Conservation (phyloP, 371 early-diverging fungal genomes). For the Rhizopus delemar region DNA sequence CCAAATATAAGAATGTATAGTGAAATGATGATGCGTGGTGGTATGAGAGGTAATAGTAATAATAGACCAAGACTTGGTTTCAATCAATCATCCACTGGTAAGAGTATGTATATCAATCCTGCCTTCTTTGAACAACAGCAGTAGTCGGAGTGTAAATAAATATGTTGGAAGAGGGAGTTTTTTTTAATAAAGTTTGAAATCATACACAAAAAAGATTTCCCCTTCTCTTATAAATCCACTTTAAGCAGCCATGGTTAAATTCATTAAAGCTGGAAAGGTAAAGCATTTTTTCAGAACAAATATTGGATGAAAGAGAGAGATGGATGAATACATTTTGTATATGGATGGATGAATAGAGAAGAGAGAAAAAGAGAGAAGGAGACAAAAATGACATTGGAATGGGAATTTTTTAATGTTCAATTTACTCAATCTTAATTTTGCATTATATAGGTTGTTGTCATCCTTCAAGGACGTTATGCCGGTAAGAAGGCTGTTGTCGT, state of each 20-base stretch:
- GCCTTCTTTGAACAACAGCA: constrained; percentile 53
- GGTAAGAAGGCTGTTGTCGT: constrained; percentile 99
- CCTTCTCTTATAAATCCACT: constrained; percentile 32
- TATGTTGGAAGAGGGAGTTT: not conserved
- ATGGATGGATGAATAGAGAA: not conserved
- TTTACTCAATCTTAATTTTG: not conserved
- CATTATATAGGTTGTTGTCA: constrained; percentile 81
- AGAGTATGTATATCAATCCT: constrained; percentile 53
- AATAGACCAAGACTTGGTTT: constrained; percentile 14
- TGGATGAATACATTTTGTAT: not conserved
- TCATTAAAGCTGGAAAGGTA: constrained; percentile 76
- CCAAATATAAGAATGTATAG: constrained; percentile 12
- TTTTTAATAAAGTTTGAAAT: not conserved
- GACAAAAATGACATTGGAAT: not conserved
- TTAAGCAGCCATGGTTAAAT: constrained; percentile 67
- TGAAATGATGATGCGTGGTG: constrained; percentile 38
- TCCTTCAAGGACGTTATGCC: constrained; percentile 96
- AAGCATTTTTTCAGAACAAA: not conserved
- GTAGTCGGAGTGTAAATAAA: constrained; percentile 11
- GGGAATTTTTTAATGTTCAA: not conserved
- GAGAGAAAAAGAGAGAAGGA: not conserved
- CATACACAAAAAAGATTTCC: constrained; percentile 9
- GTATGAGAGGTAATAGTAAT: constrained; percentile 27
- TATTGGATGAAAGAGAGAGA: not conserved
- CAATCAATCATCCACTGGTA: constrained; percentile 19